Evolutionary conservation across 2,329 filamentous ascomycete genomes (phyloP), one percentile per base, ranked within the genome.

Genomic region (Talaromyces albobiverticillius): DNA sequence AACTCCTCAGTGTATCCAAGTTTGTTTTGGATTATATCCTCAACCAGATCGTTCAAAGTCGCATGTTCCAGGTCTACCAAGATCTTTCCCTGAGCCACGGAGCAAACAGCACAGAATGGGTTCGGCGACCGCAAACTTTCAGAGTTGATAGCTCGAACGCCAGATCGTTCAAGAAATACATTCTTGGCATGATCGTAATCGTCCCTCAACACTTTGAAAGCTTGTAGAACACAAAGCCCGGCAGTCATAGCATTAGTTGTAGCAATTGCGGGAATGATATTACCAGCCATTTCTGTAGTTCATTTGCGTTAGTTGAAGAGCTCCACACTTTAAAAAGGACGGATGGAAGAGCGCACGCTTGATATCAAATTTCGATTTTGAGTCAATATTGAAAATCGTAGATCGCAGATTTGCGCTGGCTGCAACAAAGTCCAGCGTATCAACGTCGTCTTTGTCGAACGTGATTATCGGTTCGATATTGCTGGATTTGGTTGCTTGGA

Each of bases 241-340:
- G 94, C 94, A 1, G 94, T 93, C 70, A 97, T 95, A 14, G 94
- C 94, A 70, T 99, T 99, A 0, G 94, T 97, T 0, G 94, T 99
- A 4, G 94, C 94, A 67, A 99, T 99, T 2, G 94, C 94, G 1
- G 94, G 94, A 57, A 99, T 99, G 64, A 99, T 99, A 69, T 99
- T 99, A 51, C 94, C 94, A 3, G 94, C 94, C 93, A 97, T 99
- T 73, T 99, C 89, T 81, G 46, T 63, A 38, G 60, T 6, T 20
- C 29, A n/a, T 34, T 14, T 16, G 13, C 26, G 29, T 31, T 49
- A 49, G 31, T 14, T n/a, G n/a, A 2, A 3, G 9, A 32, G 16
- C n/a, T 46, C 9, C 4, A 20, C 8, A 18, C n/a, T 29, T 48
- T 23, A 43, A 20, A 34, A 31, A 18, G 16, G 14, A 6, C 11